Conservation (phyloP, 1,284 basidiomycete genomes). For the Ceratobasidium sp. region DNA sequence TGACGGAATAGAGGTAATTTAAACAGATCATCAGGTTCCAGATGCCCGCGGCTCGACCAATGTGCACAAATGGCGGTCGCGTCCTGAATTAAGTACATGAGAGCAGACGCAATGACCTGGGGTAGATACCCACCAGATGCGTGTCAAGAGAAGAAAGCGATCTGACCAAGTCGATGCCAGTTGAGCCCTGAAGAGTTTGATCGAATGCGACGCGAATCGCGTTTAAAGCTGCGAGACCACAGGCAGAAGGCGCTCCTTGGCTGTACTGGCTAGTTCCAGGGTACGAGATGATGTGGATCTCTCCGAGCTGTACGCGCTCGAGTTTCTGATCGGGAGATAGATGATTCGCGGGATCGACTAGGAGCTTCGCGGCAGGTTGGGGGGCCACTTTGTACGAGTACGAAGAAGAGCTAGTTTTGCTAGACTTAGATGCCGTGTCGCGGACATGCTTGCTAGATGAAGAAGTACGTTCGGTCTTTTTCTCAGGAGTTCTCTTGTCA, state of each 20-base stretch:
- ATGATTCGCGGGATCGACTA: conserved; percentile 7
- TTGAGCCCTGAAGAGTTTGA: conserved; percentile 53
- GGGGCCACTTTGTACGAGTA: conserved; percentile 1
- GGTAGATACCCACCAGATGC: conserved; percentile 25
- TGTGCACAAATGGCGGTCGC: conserved; percentile 63
- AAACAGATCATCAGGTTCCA: conserved; percentile 64
- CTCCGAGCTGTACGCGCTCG: conserved; percentile 9
- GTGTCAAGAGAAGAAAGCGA: conserved; percentile 51
- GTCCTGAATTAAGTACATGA: conserved; percentile 55
- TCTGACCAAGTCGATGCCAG: conserved; percentile 54
- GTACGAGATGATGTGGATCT: conserved; percentile 52
- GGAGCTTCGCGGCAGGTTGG: neutral
- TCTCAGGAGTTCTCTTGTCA: neutral
- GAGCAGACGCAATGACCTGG: conserved; percentile 5
- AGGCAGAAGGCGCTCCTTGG: conserved; percentile 60
- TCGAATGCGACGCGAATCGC: conserved; percentile 63
- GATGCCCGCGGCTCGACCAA: conserved; percentile 64
- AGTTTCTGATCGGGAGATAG: conserved; percentile 22
- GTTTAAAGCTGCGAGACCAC: conserved; percentile 71
- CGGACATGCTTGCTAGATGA: neutral
- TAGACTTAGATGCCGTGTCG: neutral
- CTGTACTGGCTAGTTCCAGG: conserved; percentile 63
- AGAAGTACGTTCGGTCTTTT: neutral
- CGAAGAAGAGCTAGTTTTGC: neutral
- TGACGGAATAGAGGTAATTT: conserved; percentile 54